Evolutionary conservation across 176 grass and related monocot species (phyloP).

Genomic region (Musa beccarii): DNA sequence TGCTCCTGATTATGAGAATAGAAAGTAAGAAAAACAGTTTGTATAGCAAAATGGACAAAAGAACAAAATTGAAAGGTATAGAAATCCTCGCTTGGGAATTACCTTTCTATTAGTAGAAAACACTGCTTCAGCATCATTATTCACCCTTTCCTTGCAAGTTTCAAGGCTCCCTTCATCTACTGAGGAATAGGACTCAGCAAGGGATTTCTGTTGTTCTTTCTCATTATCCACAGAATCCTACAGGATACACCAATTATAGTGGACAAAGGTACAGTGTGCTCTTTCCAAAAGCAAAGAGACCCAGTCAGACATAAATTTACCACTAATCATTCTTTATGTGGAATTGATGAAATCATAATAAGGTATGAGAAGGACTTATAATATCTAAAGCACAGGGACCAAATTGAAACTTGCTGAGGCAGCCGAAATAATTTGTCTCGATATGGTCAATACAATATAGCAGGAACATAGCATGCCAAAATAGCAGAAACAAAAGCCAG

Average conservation of each 20-base stretch:
- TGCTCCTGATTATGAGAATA: constrained; percentile 25
- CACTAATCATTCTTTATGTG: background rate
- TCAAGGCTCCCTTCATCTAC: constrained; percentile 34
- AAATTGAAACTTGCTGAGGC: background rate
- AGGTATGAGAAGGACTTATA: constrained; percentile 3
- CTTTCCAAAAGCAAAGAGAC: background rate
- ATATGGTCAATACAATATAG: too few relatives aligned
- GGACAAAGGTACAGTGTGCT: constrained; percentile 20
- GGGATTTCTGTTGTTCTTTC: constrained; percentile 50
- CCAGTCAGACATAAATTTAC: background rate
- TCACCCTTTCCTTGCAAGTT: constrained; percentile 27
- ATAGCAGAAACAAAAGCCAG: too few relatives aligned
- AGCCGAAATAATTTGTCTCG: background rate
- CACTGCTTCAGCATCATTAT: constrained; percentile 13
- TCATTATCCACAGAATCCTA: constrained; percentile 34
- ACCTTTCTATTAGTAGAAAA: constrained; percentile 15
- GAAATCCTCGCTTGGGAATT: background rate
- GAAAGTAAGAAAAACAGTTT: constrained; percentile 16
- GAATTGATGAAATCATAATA: background rate
- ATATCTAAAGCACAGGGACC: background rate
- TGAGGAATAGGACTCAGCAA: constrained; percentile 69
- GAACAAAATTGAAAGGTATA: constrained; percentile 1
- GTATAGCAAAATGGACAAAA: constrained; percentile 3
- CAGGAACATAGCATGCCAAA: too few relatives aligned
- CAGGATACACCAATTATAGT: constrained; percentile 10